phyloP scores from a whole-genome alignment of 441 rosid genomes.

The Populus tomentosa region DNA sequence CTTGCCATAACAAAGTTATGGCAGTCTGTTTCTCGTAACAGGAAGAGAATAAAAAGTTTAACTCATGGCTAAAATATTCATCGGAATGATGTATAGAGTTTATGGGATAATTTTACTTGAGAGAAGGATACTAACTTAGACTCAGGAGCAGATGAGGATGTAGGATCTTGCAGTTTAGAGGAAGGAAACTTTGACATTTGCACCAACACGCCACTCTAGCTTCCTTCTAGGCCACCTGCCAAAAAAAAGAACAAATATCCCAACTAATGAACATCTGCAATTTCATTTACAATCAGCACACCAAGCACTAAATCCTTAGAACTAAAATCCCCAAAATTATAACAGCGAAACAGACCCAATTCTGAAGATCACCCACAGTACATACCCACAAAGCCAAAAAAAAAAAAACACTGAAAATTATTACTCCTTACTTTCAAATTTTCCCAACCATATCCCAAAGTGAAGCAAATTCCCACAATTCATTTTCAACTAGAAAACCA shows the following conservation, averaged over 20 bases:
- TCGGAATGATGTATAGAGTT: background rate
- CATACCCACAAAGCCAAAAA: background rate
- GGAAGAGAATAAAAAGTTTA: background rate
- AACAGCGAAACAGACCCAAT: background rate
- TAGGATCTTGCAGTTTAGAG: conserved; percentile 36
- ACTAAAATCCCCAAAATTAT: background rate
- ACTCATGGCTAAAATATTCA: background rate
- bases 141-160: conserved; percentile 28
- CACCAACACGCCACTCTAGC: conserved; percentile 27
- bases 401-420: background rate
- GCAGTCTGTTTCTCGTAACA: background rate
- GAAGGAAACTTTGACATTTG: conserved; percentile 66
- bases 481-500: background rate
- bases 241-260: conserved; percentile 13
- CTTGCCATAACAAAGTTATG: background rate
- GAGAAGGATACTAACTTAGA: conserved; percentile 31
- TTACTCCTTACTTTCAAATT: too few relatives aligned
- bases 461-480: background rate
- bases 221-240: conserved; percentile 29
- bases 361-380: background rate
- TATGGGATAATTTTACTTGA: background rate
- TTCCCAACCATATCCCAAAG: background rate
- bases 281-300: conserved; percentile 3
- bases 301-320: background rate
- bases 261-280: background rate